These are phyloP conservation scores for Rosa rugosa DNA, from an alignment of 306 rosid species.

Conservation along the genomic window DNA sequence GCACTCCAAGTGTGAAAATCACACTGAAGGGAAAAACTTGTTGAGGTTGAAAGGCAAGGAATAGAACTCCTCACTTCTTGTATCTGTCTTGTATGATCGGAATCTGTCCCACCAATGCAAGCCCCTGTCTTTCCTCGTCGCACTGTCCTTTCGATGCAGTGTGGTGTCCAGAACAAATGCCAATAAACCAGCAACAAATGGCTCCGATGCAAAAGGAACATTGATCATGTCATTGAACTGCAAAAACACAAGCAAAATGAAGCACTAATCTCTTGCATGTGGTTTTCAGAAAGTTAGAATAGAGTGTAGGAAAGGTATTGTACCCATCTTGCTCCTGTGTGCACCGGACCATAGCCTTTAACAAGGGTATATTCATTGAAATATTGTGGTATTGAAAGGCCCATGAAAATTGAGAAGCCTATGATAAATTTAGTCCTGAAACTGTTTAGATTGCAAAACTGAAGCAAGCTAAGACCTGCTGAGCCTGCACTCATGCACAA, in stretches of 20 bases:
- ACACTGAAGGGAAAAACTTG: constrained; percentile 93
- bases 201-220: constrained; percentile 79
- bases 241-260: constrained; percentile 11
- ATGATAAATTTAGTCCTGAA: constrained; percentile 72
- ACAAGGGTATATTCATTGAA: constrained; percentile 88
- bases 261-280: neutral
- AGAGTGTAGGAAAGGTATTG: neutral
- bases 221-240: constrained; percentile 96
- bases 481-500: constrained; percentile 59
- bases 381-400: constrained; percentile 85
- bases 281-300: neutral
- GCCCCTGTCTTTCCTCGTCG: constrained; percentile 73
- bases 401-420: constrained; percentile 92
- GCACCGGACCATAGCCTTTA: constrained; percentile 86
- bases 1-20: constrained; percentile 21
- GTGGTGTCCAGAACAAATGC: constrained; percentile 71
- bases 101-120: constrained; percentile 91
- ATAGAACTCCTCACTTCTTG: constrained; percentile 87
- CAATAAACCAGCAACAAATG: constrained; percentile 74
- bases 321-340: constrained; percentile 94
- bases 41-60: constrained; percentile 88
- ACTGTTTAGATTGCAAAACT: constrained; percentile 91
- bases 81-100: constrained; percentile 68
- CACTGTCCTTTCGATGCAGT: constrained; percentile 60
- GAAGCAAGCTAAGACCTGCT: constrained; percentile 81